A percentile compares a stretch with the other conserved stretches of the same genome.
These are phyloP conservation scores for Capsicum chinense DNA, from an alignment of 257 asterid species.

Conservation along the genomic window DNA sequence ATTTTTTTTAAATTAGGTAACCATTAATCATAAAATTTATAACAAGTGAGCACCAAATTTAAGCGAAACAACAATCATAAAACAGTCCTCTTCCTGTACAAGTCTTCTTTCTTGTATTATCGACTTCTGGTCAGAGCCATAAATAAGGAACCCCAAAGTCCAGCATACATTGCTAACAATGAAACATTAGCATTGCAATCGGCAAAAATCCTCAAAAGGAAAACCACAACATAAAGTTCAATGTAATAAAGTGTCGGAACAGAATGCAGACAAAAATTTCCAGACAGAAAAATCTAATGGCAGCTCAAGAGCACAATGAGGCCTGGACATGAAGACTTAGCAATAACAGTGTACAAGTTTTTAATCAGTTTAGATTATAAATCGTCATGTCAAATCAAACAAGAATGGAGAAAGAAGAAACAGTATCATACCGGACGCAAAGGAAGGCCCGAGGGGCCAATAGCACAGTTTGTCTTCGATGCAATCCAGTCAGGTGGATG, in stretches of 20 bases:
- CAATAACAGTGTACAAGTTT: not conserved
- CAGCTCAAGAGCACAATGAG: not conserved
- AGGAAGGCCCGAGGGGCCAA: conserved; percentile 86
- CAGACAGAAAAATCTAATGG: conserved; percentile 14
- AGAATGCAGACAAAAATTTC: not conserved
- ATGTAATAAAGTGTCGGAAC: not conserved
- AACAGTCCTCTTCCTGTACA: not conserved
- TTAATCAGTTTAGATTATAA: not conserved
- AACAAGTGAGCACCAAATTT: not conserved
- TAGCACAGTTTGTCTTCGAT: conserved; percentile 51
- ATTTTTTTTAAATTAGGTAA: too few species aligned
- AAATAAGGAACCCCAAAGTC: conserved; percentile 5
- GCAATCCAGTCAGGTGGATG: conserved; percentile 72
- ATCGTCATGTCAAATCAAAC: conserved; percentile 17
- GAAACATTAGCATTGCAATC: conserved; percentile 4
- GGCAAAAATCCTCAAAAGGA: conserved; percentile 11
- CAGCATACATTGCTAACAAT: not conserved
- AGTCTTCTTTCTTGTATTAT: not conserved
- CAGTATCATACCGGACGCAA: conserved; percentile 72
- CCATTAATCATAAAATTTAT: not conserved
- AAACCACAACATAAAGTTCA: conserved; percentile 5
- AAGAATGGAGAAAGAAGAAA: conserved; percentile 15
- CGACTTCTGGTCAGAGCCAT: conserved; percentile 7
- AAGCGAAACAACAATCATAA: conserved; percentile 16
- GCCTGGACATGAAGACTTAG: not conserved